These are phyloP conservation scores for Botryosphaeria dothidea DNA, from an alignment of 2,329 filamentous ascomycete genomes.

Conservation along the genomic window DNA sequence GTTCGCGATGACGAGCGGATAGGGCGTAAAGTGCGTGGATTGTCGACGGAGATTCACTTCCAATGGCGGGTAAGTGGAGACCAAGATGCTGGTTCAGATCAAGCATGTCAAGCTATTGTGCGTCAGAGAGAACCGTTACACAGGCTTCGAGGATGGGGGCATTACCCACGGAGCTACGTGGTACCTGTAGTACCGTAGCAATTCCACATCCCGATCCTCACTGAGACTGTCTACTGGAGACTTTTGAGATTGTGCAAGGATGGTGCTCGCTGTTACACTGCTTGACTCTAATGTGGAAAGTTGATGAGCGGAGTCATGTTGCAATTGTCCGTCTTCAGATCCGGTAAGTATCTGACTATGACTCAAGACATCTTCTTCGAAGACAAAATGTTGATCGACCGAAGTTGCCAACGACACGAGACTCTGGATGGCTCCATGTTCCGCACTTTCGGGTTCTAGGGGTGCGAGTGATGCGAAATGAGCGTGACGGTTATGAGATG, in stretches of 20 bases:
- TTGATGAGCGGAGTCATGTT: not conserved
- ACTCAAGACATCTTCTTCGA: slow-evolving; percentile 27
- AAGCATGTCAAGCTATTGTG: slow-evolving; percentile 57
- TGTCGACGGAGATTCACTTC: slow-evolving; percentile 44
- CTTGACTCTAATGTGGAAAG: not conserved
- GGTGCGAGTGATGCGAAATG: not conserved
- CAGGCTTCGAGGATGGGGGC: not conserved
- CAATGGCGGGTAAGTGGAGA: slow-evolving; percentile 52
- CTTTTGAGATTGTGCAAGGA: not conserved
- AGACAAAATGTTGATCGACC: slow-evolving; percentile 26
- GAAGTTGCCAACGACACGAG: not conserved
- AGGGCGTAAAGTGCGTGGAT: slow-evolving; percentile 57
- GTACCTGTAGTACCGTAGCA: slow-evolving; percentile 48
- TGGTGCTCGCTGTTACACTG: not conserved
- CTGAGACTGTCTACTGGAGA: not conserved
- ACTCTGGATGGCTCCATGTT: slow-evolving; percentile 5
- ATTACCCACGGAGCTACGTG: slow-evolving; percentile 56
- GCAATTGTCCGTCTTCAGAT: not conserved
- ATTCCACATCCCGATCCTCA: slow-evolving; percentile 36
- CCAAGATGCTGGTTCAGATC: slow-evolving; percentile 56
- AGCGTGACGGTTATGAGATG: not conserved
- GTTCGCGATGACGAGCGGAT: slow-evolving; percentile 34
- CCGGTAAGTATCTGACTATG: not conserved
- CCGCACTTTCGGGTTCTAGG: not conserved
- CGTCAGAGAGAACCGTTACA: slow-evolving; percentile 1